These are phyloP conservation scores for Trametes polyzona DNA, from an alignment of 1,284 basidiomycete genomes.

Conservation along the genomic window DNA sequence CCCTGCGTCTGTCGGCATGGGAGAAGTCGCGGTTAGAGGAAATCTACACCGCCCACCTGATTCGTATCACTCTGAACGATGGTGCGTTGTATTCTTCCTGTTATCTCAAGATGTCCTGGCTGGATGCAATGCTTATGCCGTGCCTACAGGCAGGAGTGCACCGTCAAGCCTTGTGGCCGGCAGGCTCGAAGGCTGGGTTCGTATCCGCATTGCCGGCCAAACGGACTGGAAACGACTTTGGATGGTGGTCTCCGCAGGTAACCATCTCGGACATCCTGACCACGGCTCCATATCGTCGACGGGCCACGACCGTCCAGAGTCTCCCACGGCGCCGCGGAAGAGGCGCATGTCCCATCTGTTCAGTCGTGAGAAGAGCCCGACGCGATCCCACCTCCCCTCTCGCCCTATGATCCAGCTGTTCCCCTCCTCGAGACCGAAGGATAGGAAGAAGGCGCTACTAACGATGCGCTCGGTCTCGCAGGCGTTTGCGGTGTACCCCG, in stretches of 20 bases:
- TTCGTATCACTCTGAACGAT: slow-evolving; percentile 70
- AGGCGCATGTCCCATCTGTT: slow-evolving; percentile 76
- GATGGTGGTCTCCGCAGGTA: slow-evolving; percentile 66
- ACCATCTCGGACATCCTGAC: slow-evolving; percentile 23
- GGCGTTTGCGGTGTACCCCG: slow-evolving; percentile 91
- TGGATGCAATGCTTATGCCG: too few species aligned
- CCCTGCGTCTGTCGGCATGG: slow-evolving; percentile 91
- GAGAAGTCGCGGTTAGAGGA: slow-evolving; percentile 96
- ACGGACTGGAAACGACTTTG: slow-evolving; percentile 96
- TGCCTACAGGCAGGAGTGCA: slow-evolving; percentile 68
- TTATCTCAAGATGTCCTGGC: background rate
- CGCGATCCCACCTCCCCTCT: slow-evolving; percentile 34
- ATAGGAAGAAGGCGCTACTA: slow-evolving; percentile 68
- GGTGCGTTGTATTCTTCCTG: slow-evolving; percentile 41
- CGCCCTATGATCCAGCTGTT: slow-evolving; percentile 63
- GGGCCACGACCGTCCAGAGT: slow-evolving; percentile 28
- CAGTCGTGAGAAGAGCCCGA: slow-evolving; percentile 44
- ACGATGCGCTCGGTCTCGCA: slow-evolving; percentile 63
- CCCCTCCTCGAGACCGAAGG: slow-evolving; percentile 64
- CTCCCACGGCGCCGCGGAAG: slow-evolving; percentile 44
- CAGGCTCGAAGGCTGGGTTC: slow-evolving; percentile 91
- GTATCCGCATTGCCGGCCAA: slow-evolving; percentile 90
- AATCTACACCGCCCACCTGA: slow-evolving; percentile 95
- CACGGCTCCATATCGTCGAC: slow-evolving; percentile 39
- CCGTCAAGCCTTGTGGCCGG: slow-evolving; percentile 72